A percentile compares a stretch with the other conserved stretches of the same genome.
phyloP scores from a whole-genome alignment of 176 grass and related monocot genomes.

The Eleusine indica region DNA sequence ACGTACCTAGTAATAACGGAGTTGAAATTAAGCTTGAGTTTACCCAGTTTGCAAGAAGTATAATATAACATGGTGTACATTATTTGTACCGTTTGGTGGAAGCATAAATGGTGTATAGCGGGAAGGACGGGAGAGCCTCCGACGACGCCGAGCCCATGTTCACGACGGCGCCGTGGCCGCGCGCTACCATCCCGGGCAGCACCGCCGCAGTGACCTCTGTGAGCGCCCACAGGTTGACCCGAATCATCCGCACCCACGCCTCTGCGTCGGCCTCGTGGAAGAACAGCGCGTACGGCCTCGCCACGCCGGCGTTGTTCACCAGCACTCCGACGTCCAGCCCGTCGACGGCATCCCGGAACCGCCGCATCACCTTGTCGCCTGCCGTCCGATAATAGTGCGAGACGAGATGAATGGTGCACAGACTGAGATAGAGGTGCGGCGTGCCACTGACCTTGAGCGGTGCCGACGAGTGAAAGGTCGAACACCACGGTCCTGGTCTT shows the following conservation, averaged over 20 bases:
- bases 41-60: no score
- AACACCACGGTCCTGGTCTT: slow-evolving; percentile 38
- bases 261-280: slow-evolving; percentile 58
- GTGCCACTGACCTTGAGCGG: not conserved
- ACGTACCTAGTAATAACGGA: slow-evolving; percentile 32
- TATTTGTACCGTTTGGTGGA: slow-evolving; percentile 29
- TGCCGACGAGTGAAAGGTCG: slow-evolving; percentile 38
- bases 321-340: slow-evolving; percentile 61
- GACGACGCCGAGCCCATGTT: slow-evolving; percentile 59
- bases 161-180: slow-evolving; percentile 50
- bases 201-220: slow-evolving; percentile 51
- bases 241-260: slow-evolving; percentile 31
- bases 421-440: no score
- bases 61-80: no score
- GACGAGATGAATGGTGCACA: no score
- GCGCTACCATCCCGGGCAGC: slow-evolving; percentile 48
- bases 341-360: slow-evolving; percentile 20
- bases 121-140: slow-evolving; percentile 46
- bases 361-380: not conserved
- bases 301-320: slow-evolving; percentile 66
- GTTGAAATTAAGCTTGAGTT: no score
- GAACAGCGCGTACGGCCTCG: slow-evolving; percentile 38
- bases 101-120: slow-evolving; percentile 52
- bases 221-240: slow-evolving; percentile 48
- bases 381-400: no score